These are phyloP conservation scores for Cymbopogon flexuosus DNA, from an alignment of 202 grass and related monocot species.

Conservation along the genomic window DNA sequence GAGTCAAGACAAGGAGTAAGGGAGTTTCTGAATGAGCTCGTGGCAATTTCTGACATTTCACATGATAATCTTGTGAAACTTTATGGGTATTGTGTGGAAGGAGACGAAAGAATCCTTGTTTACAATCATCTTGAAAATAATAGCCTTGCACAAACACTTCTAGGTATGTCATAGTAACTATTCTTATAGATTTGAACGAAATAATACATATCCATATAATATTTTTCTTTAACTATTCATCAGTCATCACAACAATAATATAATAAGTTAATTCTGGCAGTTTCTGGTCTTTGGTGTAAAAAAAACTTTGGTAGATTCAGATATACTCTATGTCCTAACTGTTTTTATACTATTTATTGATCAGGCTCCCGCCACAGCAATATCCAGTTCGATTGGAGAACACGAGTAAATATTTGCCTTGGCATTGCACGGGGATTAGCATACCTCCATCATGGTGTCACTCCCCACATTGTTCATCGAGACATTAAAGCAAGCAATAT, in stretches of 20 bases:
- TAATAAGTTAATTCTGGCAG: neutral
- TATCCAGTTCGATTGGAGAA: constrained; percentile 67
- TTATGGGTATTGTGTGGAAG: constrained; percentile 74
- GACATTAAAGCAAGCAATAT: constrained; percentile 93
- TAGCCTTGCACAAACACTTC: constrained; percentile 77
- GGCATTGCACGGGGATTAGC: constrained; percentile 52
- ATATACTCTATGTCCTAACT: neutral
- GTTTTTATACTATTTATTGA: neutral
- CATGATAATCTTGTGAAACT: constrained; percentile 85
- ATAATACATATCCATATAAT: neutral
- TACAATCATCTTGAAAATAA: constrained; percentile 93
- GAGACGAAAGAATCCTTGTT: constrained; percentile 69
- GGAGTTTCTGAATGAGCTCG: constrained; percentile 74
- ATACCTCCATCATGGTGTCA: constrained; percentile 61
- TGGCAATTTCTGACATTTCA: constrained; percentile 63
- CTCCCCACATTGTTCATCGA: constrained; percentile 58
- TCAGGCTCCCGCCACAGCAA: constrained; percentile 47
- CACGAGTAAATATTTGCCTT: constrained; percentile 62
- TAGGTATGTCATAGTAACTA: constrained; percentile 46
- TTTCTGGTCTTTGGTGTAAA: neutral
- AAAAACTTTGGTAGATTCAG: neutral
- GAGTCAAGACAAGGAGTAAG: constrained; percentile 74
- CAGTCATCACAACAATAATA: neutral
- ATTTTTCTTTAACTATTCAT: neutral
- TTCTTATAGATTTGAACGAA: neutral